phyloP scores from a whole-genome alignment of 257 asterid species.

The Nicotiana paniculata region DNA sequence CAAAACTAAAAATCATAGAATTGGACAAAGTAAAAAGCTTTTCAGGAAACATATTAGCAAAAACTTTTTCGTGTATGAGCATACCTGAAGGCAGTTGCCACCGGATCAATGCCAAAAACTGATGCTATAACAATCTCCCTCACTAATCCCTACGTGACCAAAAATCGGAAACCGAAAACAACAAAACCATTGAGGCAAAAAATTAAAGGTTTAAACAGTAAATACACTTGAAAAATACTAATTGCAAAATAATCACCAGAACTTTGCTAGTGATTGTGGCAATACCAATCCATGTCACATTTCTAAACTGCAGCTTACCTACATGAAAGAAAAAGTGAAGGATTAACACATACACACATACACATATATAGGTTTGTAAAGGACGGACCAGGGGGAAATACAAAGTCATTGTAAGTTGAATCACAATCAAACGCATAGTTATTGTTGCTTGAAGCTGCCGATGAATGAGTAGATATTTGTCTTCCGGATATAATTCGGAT shows the following conservation, averaged over 20 bases:
- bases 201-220: background rate
- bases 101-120: constrained; percentile 29
- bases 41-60: background rate
- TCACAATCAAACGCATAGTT: background rate
- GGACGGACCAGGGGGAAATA: background rate
- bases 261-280: constrained; percentile 40
- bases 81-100: constrained; percentile 35
- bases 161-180: background rate
- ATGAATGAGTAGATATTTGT: background rate
- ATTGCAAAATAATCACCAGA: constrained; percentile 22
- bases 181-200: background rate
- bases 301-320: constrained; percentile 17
- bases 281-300: constrained; percentile 32
- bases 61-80: background rate
- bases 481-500: background rate
- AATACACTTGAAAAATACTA: background rate
- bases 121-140: constrained; percentile 40
- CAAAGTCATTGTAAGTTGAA: background rate
- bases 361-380: background rate
- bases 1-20: background rate
- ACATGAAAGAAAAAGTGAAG: background rate
- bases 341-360: background rate
- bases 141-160: constrained; percentile 30
- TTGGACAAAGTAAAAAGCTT: background rate
- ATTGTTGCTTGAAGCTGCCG: background rate